A percentile compares a stretch with the other conserved stretches of the same genome.
Conservation (phyloP, 257 asterid genomes). For the Nicotiana undulata region DNA sequence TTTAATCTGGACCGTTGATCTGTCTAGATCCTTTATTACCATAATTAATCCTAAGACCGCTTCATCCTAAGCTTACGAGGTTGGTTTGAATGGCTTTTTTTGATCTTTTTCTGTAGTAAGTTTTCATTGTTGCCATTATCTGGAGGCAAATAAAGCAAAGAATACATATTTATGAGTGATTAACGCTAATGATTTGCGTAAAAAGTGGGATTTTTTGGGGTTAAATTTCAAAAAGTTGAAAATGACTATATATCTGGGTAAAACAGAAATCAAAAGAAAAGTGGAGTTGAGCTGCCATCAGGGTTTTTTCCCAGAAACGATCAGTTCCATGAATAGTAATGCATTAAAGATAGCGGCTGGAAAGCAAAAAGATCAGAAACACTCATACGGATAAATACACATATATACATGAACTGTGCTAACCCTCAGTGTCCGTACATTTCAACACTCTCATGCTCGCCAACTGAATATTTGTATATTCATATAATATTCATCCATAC, state of each 20-base stretch:
- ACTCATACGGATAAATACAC: slow-evolving; percentile 21
- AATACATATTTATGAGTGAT: background rate
- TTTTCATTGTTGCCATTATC: slow-evolving; percentile 44
- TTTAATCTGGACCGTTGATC: too few relatives aligned
- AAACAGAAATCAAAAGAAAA: background rate
- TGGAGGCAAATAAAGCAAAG: slow-evolving; percentile 12
- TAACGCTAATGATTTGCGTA: background rate
- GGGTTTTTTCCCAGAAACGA: slow-evolving; percentile 30
- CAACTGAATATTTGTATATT: too few relatives aligned
- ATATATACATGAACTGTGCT: slow-evolving; percentile 15
- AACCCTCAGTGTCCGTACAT: background rate
- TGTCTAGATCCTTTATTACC: too few relatives aligned
- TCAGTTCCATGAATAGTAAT: slow-evolving; percentile 25
- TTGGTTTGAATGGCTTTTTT: slow-evolving; percentile 29
- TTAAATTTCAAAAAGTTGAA: background rate
- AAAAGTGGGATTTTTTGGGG: background rate
- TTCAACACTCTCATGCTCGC: slow-evolving; percentile 1
- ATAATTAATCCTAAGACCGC: too few relatives aligned
- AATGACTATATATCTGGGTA: background rate
- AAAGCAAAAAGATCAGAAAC: slow-evolving; percentile 11
- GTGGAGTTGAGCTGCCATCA: slow-evolving; percentile 3
- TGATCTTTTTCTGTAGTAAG: slow-evolving; percentile 60
- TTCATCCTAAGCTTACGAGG: too few relatives aligned
- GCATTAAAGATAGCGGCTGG: slow-evolving; percentile 22
- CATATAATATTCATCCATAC: too few relatives aligned